Base-by-base conservation (phyloP, 345 rosid species). In the Citrus glauca region DNA sequence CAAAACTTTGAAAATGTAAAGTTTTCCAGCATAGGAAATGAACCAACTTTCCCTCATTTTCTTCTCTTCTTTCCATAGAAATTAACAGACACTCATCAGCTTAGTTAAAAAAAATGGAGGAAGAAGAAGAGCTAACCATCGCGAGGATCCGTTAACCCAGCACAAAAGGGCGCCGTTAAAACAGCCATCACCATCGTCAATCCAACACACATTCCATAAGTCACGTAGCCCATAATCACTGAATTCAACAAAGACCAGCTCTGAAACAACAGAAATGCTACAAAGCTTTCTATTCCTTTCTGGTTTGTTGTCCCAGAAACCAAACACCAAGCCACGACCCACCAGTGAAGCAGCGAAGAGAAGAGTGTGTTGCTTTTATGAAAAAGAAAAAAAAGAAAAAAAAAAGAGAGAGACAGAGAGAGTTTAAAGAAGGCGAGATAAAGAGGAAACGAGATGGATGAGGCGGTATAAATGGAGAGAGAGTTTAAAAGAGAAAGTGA, bases 101-200 rank as follows among this genome's bases (percentile, higher is more conserved):
- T 45, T 63, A 11, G 48, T 72, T 27, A 1, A 5, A 35, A 63
- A 64, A 66, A 53, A 1, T 2, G 17, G 3, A 53, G 19, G 50
- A 78, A 68, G 37, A 24, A 78, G 72, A 80, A 75, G 27, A 53
- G 53, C 48, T 50, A 86, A 93, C 97, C 94, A 78, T 93, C 97
- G 71, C 89, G 86, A 81, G 77, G 89, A 81, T 90, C 91, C 62
- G 95, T 90, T 14, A 38, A 17, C 59, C 88, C 89, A 81, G 81
- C 55, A 14, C 84, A 85, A 78, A 90, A 80, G 9, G 92, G 87
- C 73, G 82, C 71, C 78, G 84, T 80, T 65, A 83, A 77, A 25
- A 37, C 32, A 32, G 48, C 70, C 13, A 85, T 82, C 65, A 79
- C 55, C 65, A 84, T 78, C 85, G 80, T 78, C 81, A 89, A 77